Evolutionary conservation across 352 stramenopile genomes (phyloP).

Genomic region (Poterioochromonas sp.): DNA sequence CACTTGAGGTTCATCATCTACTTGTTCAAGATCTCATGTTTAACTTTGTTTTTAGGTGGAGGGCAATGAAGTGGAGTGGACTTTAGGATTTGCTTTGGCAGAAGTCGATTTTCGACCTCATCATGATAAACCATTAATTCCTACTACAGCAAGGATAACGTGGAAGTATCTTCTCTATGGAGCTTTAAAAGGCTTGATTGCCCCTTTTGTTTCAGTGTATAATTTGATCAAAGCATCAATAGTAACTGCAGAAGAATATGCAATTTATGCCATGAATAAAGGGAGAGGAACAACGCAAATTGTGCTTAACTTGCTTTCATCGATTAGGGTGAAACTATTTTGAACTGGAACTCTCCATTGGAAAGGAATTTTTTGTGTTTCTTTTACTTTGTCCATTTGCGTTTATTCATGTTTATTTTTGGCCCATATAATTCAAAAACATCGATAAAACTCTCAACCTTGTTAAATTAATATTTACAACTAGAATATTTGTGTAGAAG

Average conservation of each 20-base stretch:
- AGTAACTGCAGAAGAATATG: not conserved
- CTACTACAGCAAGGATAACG: not conserved
- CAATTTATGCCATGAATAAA: too few relatives aligned
- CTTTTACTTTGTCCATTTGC: too few relatives aligned
- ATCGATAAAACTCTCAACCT: not conserved
- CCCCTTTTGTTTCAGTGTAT: not conserved
- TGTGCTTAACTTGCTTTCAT: too few relatives aligned
- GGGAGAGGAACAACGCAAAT: too few relatives aligned
- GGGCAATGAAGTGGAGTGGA: constrained; percentile 41
- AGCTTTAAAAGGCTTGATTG: not conserved
- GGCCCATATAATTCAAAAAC: too few relatives aligned
- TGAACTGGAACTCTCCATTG: too few relatives aligned
- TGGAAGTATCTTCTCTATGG: not conserved
- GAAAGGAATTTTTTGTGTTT: too few relatives aligned
- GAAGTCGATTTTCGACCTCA: constrained; percentile 35
- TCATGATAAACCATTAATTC: not conserved
- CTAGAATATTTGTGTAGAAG: not conserved
- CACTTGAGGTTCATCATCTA: constrained; percentile 43
- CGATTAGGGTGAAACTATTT: too few relatives aligned
- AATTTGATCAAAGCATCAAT: not conserved
- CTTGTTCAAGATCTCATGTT: not conserved
- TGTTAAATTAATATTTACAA: not conserved
- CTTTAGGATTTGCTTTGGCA: constrained; percentile 41
- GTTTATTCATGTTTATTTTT: too few relatives aligned
- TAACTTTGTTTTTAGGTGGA: not conserved